Conservation (phyloP, 2,329 filamentous ascomycete genomes). For the Coniosporium tulheliwenetii region DNA sequence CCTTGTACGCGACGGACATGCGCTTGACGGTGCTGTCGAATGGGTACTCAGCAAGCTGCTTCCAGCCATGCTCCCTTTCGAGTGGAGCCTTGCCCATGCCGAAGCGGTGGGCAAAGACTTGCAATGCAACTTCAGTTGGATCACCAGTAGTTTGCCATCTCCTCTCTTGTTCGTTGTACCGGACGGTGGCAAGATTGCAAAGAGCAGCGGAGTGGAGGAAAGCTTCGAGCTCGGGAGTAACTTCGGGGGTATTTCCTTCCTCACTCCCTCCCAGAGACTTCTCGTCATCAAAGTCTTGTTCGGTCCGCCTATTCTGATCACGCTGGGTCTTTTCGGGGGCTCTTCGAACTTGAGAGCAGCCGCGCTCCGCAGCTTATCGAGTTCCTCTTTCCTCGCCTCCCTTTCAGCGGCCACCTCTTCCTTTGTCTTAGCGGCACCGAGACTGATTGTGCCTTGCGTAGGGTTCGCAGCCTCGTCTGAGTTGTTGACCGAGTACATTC, state of each 20-base stretch:
- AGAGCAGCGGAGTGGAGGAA: slow-evolving; percentile 19
- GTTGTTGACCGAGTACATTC: slow-evolving; percentile 16
- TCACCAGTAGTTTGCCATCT: slow-evolving; percentile 18
- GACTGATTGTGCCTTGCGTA: slow-evolving; percentile 13
- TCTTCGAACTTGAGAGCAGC: slow-evolving; percentile 11
- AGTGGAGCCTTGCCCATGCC: neutral
- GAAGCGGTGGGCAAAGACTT: slow-evolving; percentile 4
- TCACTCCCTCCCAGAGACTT: slow-evolving; percentile 7
- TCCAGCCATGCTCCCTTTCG: slow-evolving; percentile 2
- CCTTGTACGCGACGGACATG: slow-evolving; percentile 15
- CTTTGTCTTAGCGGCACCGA: slow-evolving; percentile 7
- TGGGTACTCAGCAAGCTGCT: slow-evolving; percentile 3
- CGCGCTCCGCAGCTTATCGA: slow-evolving; percentile 10
- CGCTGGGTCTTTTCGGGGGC: slow-evolving; percentile 5
- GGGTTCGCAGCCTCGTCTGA: slow-evolving; percentile 16
- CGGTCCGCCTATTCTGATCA: too few relatives aligned
- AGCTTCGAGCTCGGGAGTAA: slow-evolving; percentile 13
- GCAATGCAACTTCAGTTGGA: slow-evolving; percentile 7
- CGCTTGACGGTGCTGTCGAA: slow-evolving; percentile 11
- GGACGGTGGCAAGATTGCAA: slow-evolving; percentile 37
- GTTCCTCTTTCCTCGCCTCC: slow-evolving; percentile 6
- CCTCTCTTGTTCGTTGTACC: slow-evolving; percentile 22
- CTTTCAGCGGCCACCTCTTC: slow-evolving; percentile 14
- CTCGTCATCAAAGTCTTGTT: slow-evolving; percentile 3
- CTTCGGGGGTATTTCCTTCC: slow-evolving; percentile 8